Conservation (phyloP, 345 rosid genomes). For the Melastoma malabathricum region DNA sequence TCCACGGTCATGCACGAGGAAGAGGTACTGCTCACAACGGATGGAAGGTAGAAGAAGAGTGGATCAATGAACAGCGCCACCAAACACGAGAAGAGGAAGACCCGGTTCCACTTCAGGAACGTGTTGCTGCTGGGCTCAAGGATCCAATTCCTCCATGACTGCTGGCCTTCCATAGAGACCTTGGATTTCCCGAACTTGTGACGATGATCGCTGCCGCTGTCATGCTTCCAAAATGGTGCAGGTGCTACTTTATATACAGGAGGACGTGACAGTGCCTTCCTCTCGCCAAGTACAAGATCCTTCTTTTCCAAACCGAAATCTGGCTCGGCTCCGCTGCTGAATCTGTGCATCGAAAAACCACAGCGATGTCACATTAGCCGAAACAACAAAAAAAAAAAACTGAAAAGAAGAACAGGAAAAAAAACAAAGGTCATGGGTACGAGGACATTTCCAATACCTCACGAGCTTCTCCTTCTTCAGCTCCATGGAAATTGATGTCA, state of each 20-base stretch:
- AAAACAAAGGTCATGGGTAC: no score
- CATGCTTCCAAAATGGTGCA: slow-evolving; percentile 8
- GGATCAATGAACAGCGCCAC: slow-evolving; percentile 79
- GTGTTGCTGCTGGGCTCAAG: slow-evolving; percentile 60
- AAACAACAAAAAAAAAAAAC: no score
- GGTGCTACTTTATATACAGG: slow-evolving; percentile 34
- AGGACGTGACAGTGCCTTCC: slow-evolving; percentile 1
- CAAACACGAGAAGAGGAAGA: slow-evolving; percentile 64
- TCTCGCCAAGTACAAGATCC: slow-evolving; percentile 16
- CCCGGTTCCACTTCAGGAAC: slow-evolving; percentile 48
- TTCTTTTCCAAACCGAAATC: slow-evolving; percentile 12
- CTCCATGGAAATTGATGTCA: no score
- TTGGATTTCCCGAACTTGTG: slow-evolving; percentile 37
- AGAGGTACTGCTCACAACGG: slow-evolving; percentile 15
- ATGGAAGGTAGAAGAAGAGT: slow-evolving; percentile 66
- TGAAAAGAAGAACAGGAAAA: no score
- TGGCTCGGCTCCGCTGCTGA: slow-evolving; percentile 30
- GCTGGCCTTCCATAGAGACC: slow-evolving; percentile 45
- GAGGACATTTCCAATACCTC: no score
- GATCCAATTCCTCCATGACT: slow-evolving; percentile 30
- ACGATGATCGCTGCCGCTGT: neutral
- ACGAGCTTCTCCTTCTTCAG: no score
- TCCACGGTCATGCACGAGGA: slow-evolving; percentile 49
- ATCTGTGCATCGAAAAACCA: slow-evolving; percentile 13
- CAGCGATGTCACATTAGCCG: no score